phyloP scores from a whole-genome alignment of 1,284 basidiomycete genomes.

The Papiliotrema laurentii region DNA sequence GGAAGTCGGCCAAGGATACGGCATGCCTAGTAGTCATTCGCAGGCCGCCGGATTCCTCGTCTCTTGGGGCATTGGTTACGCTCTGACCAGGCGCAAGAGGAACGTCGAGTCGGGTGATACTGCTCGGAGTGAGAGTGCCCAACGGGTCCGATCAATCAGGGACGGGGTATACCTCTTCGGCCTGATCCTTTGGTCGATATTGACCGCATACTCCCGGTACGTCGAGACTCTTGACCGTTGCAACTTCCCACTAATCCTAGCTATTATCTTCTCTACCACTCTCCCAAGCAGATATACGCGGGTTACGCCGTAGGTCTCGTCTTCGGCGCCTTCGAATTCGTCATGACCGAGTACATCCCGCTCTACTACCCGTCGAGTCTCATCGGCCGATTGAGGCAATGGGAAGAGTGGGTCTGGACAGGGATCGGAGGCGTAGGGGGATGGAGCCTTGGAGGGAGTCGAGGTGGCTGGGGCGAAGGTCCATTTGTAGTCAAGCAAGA shows the following conservation, averaged over 20 bases:
- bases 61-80: conserved; percentile 38
- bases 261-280: conserved; percentile 43
- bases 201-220: conserved; percentile 44
- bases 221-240: conserved; percentile 1
- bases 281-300: conserved; percentile 33
- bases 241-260: conserved; percentile 12
- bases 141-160: conserved; percentile 14
- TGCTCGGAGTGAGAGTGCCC: background rate
- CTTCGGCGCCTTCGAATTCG: conserved; percentile 27
- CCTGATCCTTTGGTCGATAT: conserved; percentile 34
- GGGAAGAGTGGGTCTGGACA: conserved; percentile 27
- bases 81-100: conserved; percentile 15
- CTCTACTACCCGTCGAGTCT: conserved; percentile 17
- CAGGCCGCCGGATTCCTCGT: conserved; percentile 42
- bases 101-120: background rate
- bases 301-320: conserved; percentile 34
- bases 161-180: conserved; percentile 32
- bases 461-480: conserved; percentile 41
- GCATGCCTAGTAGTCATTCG: conserved; percentile 46
- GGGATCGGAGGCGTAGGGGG: conserved; percentile 40
- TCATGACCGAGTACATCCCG: conserved; percentile 34
- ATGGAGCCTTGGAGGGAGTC: conserved; percentile 30
- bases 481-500: background rate
- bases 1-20: conserved; percentile 41
- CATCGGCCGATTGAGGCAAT: conserved; percentile 16